These are phyloP conservation scores for Aspergillus clavatus DNA, from an alignment of 2,329 filamentous ascomycete genomes.

Conservation along the genomic window DNA sequence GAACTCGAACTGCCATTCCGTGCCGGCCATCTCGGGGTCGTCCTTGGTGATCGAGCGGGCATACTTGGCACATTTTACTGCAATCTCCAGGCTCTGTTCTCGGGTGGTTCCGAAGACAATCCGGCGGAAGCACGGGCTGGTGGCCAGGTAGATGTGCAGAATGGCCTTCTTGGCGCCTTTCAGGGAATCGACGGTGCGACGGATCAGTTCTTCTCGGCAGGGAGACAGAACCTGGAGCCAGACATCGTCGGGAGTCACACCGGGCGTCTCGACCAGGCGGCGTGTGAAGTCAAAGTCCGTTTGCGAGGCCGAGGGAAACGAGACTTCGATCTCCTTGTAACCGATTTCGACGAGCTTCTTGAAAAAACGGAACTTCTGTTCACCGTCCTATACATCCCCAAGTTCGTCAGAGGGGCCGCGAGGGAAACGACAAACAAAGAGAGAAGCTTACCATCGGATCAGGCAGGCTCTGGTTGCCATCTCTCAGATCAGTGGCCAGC, in stretches of 20 bases:
- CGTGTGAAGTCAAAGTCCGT: constrained; percentile 96
- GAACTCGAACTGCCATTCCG: constrained; percentile 51
- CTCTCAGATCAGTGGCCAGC: constrained; percentile 82
- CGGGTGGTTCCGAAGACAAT: constrained; percentile 86
- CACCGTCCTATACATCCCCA: constrained; percentile 61
- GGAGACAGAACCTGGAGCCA: constrained; percentile 89
- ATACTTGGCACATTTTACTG: constrained; percentile 78
- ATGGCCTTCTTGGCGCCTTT: constrained; percentile 89
- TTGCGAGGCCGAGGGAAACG: constrained; percentile 89
- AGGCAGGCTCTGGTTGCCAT: constrained; percentile 89
- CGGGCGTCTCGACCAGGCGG: constrained; percentile 77
- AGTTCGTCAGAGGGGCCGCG: not conserved
- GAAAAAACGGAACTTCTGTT: constrained; percentile 94
- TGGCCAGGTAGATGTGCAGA: constrained; percentile 92
- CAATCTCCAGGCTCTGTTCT: constrained; percentile 73
- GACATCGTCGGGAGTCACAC: constrained; percentile 79
- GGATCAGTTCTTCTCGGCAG: constrained; percentile 86
- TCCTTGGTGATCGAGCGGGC: constrained; percentile 87
- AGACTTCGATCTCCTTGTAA: constrained; percentile 97
- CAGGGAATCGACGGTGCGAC: constrained; percentile 80
- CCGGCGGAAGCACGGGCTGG: constrained; percentile 88
- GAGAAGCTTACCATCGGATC: constrained; percentile 73
- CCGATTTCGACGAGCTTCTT: constrained; percentile 87
- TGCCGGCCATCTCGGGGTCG: constrained; percentile 52
- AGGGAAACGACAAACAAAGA: not conserved